Evolutionary conservation across 2,329 filamentous ascomycete genomes (phyloP).

Genomic region (Neofusicoccum cordaticola): DNA sequence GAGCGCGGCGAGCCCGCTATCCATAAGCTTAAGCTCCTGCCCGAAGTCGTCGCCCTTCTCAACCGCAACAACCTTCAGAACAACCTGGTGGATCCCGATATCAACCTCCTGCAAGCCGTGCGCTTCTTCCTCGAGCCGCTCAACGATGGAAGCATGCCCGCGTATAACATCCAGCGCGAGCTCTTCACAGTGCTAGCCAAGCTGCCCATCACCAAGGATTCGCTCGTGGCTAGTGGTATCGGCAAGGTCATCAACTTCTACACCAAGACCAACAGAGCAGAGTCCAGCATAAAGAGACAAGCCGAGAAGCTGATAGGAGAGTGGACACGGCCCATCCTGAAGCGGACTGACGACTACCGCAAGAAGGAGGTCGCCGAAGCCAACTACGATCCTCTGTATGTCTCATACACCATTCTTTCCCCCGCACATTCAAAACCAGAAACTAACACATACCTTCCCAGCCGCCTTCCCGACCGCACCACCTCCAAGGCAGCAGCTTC

Average conservation of each 20-base stretch:
- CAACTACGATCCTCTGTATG: conserved; percentile 58
- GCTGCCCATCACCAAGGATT: conserved; percentile 87
- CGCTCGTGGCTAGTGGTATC: conserved; percentile 84
- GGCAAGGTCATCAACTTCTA: conserved; percentile 97
- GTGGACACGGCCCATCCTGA: conserved; percentile 92
- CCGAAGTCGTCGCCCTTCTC: conserved; percentile 81
- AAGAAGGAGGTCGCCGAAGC: conserved; percentile 69
- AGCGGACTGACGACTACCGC: conserved; percentile 91
- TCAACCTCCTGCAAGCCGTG: conserved; percentile 89
- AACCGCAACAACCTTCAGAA: conserved; percentile 85
- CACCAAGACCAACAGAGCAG: conserved; percentile 87
- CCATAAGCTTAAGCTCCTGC: conserved; percentile 90
- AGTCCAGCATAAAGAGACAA: conserved; percentile 85
- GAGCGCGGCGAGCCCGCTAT: conserved; percentile 76
- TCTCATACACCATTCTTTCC: background rate
- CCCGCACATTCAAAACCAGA: background rate
- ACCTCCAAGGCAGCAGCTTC: conserved; percentile 31
- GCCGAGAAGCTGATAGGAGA: conserved; percentile 90
- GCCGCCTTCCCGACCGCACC: conserved; percentile 28
- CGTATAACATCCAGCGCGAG: conserved; percentile 96
- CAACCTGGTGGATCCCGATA: conserved; percentile 87
- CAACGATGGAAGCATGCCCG: conserved; percentile 88
- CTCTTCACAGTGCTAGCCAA: conserved; percentile 77
- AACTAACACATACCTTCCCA: conserved; percentile 23
- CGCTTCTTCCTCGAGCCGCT: conserved; percentile 97